Conservation (phyloP, 164 flowering plant species). For the Paratinospora sagittata region DNA sequence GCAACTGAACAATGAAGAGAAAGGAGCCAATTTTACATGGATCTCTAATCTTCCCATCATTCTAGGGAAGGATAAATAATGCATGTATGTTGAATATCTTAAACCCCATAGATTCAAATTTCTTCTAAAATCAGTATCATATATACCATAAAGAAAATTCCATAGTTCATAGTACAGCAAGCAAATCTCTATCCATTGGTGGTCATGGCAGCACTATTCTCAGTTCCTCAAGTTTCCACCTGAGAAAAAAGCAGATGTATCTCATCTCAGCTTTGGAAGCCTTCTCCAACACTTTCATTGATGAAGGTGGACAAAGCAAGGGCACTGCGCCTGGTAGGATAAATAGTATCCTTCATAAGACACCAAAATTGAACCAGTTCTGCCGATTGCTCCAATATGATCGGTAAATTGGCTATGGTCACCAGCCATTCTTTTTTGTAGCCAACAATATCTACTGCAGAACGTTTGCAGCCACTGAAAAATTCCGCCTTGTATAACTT, state of each 20-base stretch:
- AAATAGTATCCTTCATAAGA: background rate
- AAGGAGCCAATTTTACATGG: background rate
- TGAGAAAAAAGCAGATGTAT: background rate
- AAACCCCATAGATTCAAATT: no score
- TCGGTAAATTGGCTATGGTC: background rate
- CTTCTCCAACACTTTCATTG: background rate
- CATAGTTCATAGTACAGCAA: background rate
- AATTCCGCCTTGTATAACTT: background rate
- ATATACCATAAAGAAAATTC: background rate
- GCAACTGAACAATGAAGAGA: background rate
- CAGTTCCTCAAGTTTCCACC: background rate
- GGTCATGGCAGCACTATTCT: background rate
- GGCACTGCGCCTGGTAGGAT: background rate
- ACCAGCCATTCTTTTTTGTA: background rate
- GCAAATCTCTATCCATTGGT: background rate
- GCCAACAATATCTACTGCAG: background rate
- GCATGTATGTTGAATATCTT: no score
- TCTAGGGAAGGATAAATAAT: background rate
- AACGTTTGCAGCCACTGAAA: background rate
- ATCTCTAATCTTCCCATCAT: background rate
- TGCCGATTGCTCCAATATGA: background rate
- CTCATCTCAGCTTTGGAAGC: background rate
- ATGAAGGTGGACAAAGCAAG: background rate
- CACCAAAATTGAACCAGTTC: background rate
- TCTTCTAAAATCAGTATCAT: background rate